Evolutionary conservation across 371 early-diverging fungal species (phyloP), one percentile per base, ranked within the genome.

Genomic region (Mucor lusitanicus): DNA sequence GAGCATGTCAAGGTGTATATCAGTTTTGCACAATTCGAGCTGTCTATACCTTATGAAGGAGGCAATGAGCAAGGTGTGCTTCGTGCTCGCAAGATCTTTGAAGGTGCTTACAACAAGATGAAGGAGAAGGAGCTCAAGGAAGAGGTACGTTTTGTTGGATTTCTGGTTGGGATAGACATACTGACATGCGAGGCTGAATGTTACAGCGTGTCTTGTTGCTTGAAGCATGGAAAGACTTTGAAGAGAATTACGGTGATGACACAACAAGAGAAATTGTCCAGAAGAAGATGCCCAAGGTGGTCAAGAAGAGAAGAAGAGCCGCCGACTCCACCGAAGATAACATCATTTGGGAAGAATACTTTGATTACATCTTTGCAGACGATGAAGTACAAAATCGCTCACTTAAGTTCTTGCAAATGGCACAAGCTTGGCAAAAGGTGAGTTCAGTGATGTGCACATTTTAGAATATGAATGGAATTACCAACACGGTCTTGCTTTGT

Each of bases 1-100:
- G 90, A 89, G 27, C 99, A 99, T 67, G 95, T 96, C 77, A 97
- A 98, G 86, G 97, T 97, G n/a, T 97, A 95, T 91, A 92, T 97
- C 70, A 94, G 95, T 72, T 92, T 82, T 79, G 97, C 98, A 44
- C 95, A 91, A 55, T 97, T 96, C 68, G 98, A 97, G 74, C 76
- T 89, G 5, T 75, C 83, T 44, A 85, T 88, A 64, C 82, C 88
- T 9, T 79, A 83, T 59, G 82, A 83, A 35, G 82, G 87, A 6
- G 71, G 65, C 12, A 76, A 74, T 19, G 73, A 57, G n/a, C 79
- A 81, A 57, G 80, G 82, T 17, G 72, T 82, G 3, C 67, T 19
- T 1, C 77, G 83, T 35, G 91, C 95, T 5, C 90, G 97, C 9
- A 74, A 76, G 6, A 84, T 95, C 9, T 98, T 93, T 75, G 81